Evolutionary conservation across 2,329 filamentous ascomycete genomes (phyloP).

Genomic region (Paracoccidioides lutzii): DNA sequence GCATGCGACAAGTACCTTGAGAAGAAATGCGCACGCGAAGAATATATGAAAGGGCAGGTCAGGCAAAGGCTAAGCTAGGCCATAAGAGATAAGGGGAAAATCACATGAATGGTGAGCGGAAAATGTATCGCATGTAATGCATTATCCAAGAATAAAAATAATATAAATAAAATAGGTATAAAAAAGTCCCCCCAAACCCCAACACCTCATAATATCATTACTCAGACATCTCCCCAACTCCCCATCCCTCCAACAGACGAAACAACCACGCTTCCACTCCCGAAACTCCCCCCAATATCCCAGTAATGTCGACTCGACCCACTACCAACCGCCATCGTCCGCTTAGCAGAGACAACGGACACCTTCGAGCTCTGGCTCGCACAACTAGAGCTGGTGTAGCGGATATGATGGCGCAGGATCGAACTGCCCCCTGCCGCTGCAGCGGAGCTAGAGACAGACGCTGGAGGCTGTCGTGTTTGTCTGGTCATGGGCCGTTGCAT

Average conservation of each 20-base stretch:
- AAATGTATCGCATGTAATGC: no score
- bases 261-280: slow-evolving; percentile 59
- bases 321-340: slow-evolving; percentile 42
- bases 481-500: slow-evolving; percentile 3
- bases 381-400: slow-evolving; percentile 51
- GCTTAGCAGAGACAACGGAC: slow-evolving; percentile 51
- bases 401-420: slow-evolving; percentile 33
- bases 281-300: slow-evolving; percentile 73
- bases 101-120: no score
- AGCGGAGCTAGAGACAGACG: not conserved
- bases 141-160: not conserved
- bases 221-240: slow-evolving; percentile 62
- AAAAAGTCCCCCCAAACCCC: not conserved
- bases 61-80: no score
- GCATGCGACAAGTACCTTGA: no score
- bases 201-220: not conserved
- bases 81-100: no score
- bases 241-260: slow-evolving; percentile 58
- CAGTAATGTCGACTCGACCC: slow-evolving; percentile 76
- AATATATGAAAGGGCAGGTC: no score
- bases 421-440: slow-evolving; percentile 11
- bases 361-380: slow-evolving; percentile 77
- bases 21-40: no score
- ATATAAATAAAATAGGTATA: not conserved
- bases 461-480: slow-evolving; percentile 17